Evolutionary conservation across 306 rosid genomes (phyloP).

Genomic region (Benincasa hispida): DNA sequence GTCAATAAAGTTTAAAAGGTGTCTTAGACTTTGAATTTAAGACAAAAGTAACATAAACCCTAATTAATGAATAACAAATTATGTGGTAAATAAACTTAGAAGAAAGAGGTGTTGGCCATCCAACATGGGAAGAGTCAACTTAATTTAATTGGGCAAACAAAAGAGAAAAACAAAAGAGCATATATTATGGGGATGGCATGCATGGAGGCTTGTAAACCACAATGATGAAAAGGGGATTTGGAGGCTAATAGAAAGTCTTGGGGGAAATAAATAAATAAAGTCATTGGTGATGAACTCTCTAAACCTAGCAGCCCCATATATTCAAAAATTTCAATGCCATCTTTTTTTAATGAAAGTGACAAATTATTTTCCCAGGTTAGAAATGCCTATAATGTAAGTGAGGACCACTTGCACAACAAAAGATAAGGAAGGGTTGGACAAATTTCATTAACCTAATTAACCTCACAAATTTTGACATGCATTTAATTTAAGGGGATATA

Average conservation of each 20-base stretch:
- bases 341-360: background rate
- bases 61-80: no score
- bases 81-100: no score
- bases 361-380: background rate
- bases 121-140: background rate
- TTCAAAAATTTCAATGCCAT: background rate
- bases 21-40: no score
- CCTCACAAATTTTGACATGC: no score
- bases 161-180: background rate
- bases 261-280: background rate
- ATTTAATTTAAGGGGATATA: no score
- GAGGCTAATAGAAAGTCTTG: background rate
- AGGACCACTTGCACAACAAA: background rate
- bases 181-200: background rate
- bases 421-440: no score
- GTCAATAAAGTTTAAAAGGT: no score
- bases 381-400: background rate
- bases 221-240: background rate
- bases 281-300: background rate
- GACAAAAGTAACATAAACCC: no score
- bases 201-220: slow-evolving; percentile 5
- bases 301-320: background rate
- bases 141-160: background rate
- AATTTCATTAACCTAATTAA: no score
- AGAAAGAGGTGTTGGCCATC: background rate